These are phyloP conservation scores for Biscogniauxia marginata DNA, from an alignment of 2,329 filamentous ascomycete species.

Conservation along the genomic window DNA sequence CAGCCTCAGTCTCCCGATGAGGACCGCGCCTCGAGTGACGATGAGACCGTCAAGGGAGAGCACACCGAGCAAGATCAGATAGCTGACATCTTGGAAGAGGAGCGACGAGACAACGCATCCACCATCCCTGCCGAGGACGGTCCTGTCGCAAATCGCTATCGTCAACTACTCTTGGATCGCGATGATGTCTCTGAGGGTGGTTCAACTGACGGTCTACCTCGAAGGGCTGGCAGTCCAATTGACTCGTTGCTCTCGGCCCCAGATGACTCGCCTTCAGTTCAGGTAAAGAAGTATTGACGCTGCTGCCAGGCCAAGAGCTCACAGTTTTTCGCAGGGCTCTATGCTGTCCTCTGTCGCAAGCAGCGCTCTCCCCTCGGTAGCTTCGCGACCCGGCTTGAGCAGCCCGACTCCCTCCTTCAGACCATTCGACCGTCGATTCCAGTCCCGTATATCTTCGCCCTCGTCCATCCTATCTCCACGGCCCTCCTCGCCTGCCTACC, in stretches of 20 bases:
- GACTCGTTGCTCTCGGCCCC: constrained; percentile 70
- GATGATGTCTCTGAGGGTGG: constrained; percentile 52
- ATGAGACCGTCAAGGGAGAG: constrained; percentile 41
- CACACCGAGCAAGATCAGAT: constrained; percentile 35
- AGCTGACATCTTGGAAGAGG: constrained; percentile 36
- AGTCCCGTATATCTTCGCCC: constrained; percentile 74
- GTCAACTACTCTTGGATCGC: constrained; percentile 42
- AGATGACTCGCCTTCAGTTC: constrained; percentile 81
- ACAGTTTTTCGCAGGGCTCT: constrained; percentile 51
- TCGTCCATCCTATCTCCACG: constrained; percentile 57
- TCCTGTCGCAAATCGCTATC: constrained; percentile 42
- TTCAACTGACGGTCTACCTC: constrained; percentile 52
- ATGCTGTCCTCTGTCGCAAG: constrained; percentile 67
- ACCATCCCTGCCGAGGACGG: constrained; percentile 31
- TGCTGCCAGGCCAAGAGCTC: constrained; percentile 19
- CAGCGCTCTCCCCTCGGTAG: constrained; percentile 68
- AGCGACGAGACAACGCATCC: constrained; percentile 28
- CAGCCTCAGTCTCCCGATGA: constrained; percentile 41
- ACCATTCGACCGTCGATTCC: constrained; percentile 93
- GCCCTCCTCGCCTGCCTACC: constrained; percentile 73
- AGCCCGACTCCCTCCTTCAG: constrained; percentile 81
- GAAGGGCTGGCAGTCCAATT: constrained; percentile 63
- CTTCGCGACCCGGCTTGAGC: constrained; percentile 61
- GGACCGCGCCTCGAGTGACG: constrained; percentile 41
- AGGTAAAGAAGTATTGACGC: constrained; percentile 50